phyloP scores from a whole-genome alignment of 129 eudicot species.

The Escallonia herrerae region DNA sequence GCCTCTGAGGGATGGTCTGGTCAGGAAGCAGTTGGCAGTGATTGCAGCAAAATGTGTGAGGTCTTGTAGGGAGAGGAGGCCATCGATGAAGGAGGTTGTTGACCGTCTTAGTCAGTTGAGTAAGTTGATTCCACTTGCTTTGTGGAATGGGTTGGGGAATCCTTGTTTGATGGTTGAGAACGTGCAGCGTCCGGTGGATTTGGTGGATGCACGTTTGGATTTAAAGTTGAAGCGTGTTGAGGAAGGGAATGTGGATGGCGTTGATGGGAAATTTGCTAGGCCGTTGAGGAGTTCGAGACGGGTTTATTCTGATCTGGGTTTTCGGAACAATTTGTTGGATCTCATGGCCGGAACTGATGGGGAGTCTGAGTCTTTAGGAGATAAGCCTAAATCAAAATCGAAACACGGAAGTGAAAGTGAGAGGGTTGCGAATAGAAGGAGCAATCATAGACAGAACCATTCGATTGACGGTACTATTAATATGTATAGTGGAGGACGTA shows the following conservation, averaged over 20 bases:
- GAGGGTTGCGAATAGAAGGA: conserved; percentile 8
- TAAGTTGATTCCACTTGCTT: conserved; percentile 53
- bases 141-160: conserved; percentile 70
- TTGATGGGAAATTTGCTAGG: conserved; percentile 24
- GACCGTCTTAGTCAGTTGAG: conserved; percentile 50
- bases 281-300: conserved; percentile 46
- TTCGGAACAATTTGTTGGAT: conserved; percentile 73
- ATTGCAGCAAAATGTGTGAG: conserved; percentile 92
- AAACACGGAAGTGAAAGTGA: conserved; percentile 21
- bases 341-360: conserved; percentile 45
- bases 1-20: conserved; percentile 62
- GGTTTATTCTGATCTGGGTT: conserved; percentile 82
- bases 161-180: conserved; percentile 87
- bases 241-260: conserved; percentile 22
- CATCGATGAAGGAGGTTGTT: conserved; percentile 71
- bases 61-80: conserved; percentile 70
- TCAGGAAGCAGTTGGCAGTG: conserved; percentile 62
- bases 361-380: conserved; percentile 19
- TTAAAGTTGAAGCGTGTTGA: conserved; percentile 21
- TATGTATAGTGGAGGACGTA: conserved; percentile 15
- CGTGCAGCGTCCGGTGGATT: conserved; percentile 49
- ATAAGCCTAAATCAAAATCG: conserved; percentile 20
- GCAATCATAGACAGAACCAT: conserved; percentile 15
- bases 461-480: conserved; percentile 33
- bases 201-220: conserved; percentile 4